Percentiles rank a stretch among this genome's conserved stretches.
phyloP scores from a whole-genome alignment of 345 rosid species.

The Corymbia maculata region DNA sequence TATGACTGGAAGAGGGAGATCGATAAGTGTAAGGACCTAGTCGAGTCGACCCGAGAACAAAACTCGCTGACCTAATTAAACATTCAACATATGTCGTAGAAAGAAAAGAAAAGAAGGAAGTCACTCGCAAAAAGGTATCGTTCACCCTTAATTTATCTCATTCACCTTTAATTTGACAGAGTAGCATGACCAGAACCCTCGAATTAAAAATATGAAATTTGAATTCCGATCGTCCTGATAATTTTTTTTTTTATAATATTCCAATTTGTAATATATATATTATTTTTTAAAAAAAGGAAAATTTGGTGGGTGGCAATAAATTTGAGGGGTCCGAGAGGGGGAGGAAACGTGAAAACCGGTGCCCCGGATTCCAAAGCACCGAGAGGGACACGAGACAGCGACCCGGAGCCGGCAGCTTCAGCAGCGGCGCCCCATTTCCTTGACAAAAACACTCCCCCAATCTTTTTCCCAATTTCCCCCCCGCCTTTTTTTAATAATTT shows the following conservation, averaged over 20 bases:
- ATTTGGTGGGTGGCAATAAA: background rate
- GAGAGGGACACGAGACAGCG: background rate
- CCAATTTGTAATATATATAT: too few relatives aligned
- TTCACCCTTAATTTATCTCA: too few relatives aligned
- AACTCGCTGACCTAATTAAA: background rate
- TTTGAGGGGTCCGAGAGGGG: background rate
- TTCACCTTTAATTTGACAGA: background rate
- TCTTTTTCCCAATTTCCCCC: background rate
- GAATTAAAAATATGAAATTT: too few relatives aligned
- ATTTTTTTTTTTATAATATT: background rate
- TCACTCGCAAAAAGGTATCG: background rate
- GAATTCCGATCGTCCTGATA: background rate
- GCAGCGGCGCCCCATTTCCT: background rate
- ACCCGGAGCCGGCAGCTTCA: background rate
- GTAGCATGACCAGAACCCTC: background rate
- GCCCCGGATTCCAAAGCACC: background rate
- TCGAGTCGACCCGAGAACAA: background rate
- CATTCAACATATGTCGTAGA: background rate
- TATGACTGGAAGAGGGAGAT: background rate
- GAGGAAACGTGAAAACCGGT: background rate
- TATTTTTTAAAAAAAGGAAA: background rate
- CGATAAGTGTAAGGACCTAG: accelerated
- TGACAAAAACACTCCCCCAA: background rate
- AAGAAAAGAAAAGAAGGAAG: background rate
- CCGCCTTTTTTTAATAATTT: too few relatives aligned